These are phyloP conservation scores for Leccinum angustisporum DNA, from an alignment of 1,284 basidiomycete species.

Conservation along the genomic window DNA sequence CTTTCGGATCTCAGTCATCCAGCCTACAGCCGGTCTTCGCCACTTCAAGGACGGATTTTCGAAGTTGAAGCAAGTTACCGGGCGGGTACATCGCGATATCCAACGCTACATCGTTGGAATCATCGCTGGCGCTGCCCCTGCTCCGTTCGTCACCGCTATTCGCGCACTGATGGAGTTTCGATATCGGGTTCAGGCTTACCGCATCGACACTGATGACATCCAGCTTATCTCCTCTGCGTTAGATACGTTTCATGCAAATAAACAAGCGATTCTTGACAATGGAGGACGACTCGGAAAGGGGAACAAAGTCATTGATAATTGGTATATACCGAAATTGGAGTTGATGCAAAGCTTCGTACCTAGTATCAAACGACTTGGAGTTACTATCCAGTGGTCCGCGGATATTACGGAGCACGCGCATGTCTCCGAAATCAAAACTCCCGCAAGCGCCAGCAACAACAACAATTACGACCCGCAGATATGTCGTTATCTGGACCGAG, in stretches of 20 bases:
- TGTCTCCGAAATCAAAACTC: not conserved
- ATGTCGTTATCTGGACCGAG: not conserved
- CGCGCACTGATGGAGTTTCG: not conserved
- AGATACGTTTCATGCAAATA: not conserved
- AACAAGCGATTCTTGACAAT: not conserved
- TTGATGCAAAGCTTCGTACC: not conserved
- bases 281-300: not conserved
- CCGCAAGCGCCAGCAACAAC: not conserved
- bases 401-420: not conserved
- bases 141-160: not conserved
- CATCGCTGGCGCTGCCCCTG: not conserved
- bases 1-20: slow-evolving; percentile 2
- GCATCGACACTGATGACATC: not conserved
- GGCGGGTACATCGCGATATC: not conserved
- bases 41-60: slow-evolving; percentile 9
- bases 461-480: not conserved
- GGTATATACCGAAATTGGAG: not conserved
- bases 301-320: not conserved
- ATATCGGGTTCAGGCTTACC: not conserved
- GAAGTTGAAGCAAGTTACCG: not conserved
- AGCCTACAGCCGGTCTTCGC: not conserved
- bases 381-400: not conserved
- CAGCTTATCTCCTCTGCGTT: not conserved
- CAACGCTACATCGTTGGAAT: not conserved
- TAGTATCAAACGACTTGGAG: not conserved